Percentiles rank a stretch among this genome's conserved stretches.
These are phyloP conservation scores for Nemania diffusa DNA, from an alignment of 2,329 filamentous ascomycete species.

Conservation along the genomic window DNA sequence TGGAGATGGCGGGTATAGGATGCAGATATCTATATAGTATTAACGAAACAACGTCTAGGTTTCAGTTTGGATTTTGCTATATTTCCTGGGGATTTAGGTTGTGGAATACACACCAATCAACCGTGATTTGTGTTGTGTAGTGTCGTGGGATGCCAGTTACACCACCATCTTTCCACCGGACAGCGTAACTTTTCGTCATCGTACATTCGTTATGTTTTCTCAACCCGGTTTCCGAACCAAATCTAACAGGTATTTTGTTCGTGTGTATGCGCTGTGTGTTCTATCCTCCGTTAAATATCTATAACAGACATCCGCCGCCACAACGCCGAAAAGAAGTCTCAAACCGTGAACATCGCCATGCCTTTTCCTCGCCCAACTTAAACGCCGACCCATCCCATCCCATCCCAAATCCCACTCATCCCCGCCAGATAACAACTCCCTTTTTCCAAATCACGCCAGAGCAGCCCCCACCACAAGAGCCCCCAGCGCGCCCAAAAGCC, in stretches of 20 bases:
- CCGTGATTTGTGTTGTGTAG: not conserved
- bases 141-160: not conserved
- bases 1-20: not conserved
- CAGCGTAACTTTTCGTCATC: not conserved
- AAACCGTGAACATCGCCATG: not conserved
- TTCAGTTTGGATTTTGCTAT: not conserved
- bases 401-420: not conserved
- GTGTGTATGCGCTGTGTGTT: not conserved
- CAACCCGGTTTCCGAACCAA: not conserved
- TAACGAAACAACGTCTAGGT: not conserved
- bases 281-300: not conserved
- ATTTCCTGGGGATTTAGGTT: not conserved
- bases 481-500: conserved; percentile 5
- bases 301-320: not conserved
- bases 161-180: not conserved
- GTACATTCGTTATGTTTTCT: not conserved
- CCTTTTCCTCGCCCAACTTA: not conserved
- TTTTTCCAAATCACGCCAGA: not conserved
- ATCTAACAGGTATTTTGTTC: not conserved
- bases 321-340: not conserved
- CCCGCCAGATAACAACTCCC: no score
- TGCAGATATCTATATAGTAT: conserved; percentile 1
- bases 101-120: not conserved
- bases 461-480: not conserved
- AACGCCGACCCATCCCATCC: not conserved